Evolutionary conservation across 257 asterid species (phyloP).

Genomic region (Henckelia pumila): DNA sequence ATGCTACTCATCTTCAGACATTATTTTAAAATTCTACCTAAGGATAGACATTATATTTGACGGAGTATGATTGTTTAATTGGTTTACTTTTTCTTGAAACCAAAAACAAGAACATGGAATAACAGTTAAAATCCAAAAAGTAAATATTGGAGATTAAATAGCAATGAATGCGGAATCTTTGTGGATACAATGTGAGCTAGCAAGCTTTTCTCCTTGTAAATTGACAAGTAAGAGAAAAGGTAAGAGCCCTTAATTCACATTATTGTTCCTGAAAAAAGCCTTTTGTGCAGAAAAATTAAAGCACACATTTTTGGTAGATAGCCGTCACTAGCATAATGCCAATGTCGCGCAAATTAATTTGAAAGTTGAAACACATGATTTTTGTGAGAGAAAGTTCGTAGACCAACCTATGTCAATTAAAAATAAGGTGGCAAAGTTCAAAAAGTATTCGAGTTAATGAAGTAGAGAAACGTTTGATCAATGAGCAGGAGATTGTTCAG

Average conservation of each 20-base stretch:
- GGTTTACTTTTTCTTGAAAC: too few relatives aligned
- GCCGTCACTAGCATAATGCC: neutral
- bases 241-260: conserved; percentile 19
- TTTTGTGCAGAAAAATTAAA: neutral
- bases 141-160: neutral
- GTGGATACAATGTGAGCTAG: conserved; percentile 17
- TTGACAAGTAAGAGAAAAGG: conserved; percentile 28
- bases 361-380: neutral
- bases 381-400: too few relatives aligned
- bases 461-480: too few relatives aligned
- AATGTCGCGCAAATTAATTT: neutral
- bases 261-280: conserved; percentile 30
- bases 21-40: too few relatives aligned
- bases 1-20: too few relatives aligned
- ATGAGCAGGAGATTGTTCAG: too few relatives aligned
- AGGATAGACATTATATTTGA: too few relatives aligned
- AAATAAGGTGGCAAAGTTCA: too few relatives aligned
- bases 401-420: too few relatives aligned
- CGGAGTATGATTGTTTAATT: too few relatives aligned
- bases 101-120: conserved; percentile 19
- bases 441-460: too few relatives aligned
- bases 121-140: conserved; percentile 22
- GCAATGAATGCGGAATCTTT: conserved; percentile 30
- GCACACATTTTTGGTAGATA: neutral
- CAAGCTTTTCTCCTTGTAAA: conserved; percentile 21